Evolutionary conservation across 2,329 filamentous ascomycete genomes (phyloP).

Genomic region (Neofusicoccum kwambonambiense): DNA sequence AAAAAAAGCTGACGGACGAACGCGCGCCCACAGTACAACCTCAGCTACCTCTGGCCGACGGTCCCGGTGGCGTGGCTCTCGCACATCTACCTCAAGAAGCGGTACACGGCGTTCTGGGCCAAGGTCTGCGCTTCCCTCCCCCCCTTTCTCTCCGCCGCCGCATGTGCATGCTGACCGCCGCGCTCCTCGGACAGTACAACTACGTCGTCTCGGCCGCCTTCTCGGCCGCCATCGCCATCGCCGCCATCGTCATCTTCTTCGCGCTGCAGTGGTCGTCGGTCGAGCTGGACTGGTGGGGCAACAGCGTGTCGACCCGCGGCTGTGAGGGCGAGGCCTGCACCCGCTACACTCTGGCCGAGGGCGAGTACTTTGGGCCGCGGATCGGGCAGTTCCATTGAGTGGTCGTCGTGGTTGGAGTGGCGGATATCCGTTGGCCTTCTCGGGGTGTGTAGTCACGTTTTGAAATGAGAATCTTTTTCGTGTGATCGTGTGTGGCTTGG

Average conservation of each 20-base stretch:
- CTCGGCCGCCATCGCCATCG: constrained; percentile 65
- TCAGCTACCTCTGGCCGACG: constrained; percentile 50
- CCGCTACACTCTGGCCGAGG: constrained; percentile 33
- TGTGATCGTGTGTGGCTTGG: too few relatives aligned
- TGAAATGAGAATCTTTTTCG: too few relatives aligned
- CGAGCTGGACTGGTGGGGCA: constrained; percentile 61
- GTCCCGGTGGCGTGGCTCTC: constrained; percentile 50
- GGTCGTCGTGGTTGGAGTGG: too few relatives aligned
- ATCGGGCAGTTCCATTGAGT: constrained; percentile 35
- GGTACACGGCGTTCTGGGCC: constrained; percentile 51
- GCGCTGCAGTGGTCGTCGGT: constrained; percentile 59
- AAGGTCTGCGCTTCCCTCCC: constrained; percentile 53
- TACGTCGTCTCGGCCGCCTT: constrained; percentile 71
- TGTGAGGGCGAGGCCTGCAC: constrained; percentile 49
- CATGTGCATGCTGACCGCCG: constrained; percentile 22
- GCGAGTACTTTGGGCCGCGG: constrained; percentile 34
- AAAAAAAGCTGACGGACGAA: background rate
- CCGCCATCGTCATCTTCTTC: constrained; percentile 69
- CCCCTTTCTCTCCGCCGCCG: constrained; percentile 58
- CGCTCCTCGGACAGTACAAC: constrained; percentile 59
- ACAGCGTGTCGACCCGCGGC: constrained; percentile 43
- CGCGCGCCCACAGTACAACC: constrained; percentile 40
- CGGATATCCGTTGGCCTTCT: too few relatives aligned
- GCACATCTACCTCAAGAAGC: constrained; percentile 54
- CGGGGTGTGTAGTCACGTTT: too few relatives aligned